phyloP scores from a whole-genome alignment of 345 rosid species.

The Eucalyptus albens region DNA sequence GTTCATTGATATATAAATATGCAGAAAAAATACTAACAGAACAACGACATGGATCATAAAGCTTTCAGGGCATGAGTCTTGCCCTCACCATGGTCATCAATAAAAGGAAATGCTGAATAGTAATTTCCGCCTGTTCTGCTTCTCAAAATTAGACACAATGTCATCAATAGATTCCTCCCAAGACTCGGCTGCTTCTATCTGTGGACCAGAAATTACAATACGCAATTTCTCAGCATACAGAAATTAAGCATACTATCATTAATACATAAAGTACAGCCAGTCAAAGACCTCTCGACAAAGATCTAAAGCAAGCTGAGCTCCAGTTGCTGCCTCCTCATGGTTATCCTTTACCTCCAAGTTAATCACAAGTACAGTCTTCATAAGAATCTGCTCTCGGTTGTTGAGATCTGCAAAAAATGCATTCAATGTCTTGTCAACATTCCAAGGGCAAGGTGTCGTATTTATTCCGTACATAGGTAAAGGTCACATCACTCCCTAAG shows the following conservation, averaged over 20 bases:
- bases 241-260: not conserved
- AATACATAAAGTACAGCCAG: not conserved
- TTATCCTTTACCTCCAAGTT: slow-evolving; percentile 97
- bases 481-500: not conserved
- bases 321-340: slow-evolving; percentile 93
- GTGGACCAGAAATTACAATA: not conserved
- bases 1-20: not conserved
- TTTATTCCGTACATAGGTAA: not conserved
- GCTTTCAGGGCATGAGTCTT: not conserved
- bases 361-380: slow-evolving; percentile 70
- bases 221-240: not conserved
- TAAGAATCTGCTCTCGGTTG: slow-evolving; percentile 56
- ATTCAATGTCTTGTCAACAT: not conserved
- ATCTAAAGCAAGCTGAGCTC: slow-evolving; percentile 76
- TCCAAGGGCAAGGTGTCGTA: not conserved
- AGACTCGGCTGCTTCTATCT: slow-evolving; percentile 72
- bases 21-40: not conserved
- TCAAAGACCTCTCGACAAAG: slow-evolving; percentile 65
- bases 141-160: slow-evolving; percentile 56
- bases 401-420: slow-evolving; percentile 55
- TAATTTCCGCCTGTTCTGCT: slow-evolving; percentile 67
- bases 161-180: slow-evolving; percentile 92
- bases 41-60: not conserved
- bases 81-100: slow-evolving; percentile 10
- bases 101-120: slow-evolving; percentile 70